Percentiles rank a stretch among this genome's conserved stretches.
These are phyloP conservation scores for Sclerotinia trifoliorum DNA, from an alignment of 2,329 filamentous ascomycete species.

Conservation along the genomic window DNA sequence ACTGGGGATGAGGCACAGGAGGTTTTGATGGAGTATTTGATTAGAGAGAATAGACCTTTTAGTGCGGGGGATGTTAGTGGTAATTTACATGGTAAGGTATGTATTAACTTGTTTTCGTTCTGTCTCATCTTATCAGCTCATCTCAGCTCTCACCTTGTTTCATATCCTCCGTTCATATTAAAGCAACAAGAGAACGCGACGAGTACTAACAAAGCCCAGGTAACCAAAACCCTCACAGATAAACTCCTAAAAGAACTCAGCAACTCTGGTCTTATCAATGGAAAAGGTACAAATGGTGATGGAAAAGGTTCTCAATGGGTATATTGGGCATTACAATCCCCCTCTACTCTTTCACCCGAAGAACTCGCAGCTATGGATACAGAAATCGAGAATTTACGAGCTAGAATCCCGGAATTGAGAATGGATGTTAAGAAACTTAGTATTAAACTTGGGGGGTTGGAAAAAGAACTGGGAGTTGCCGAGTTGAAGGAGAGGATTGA, in stretches of 20 bases:
- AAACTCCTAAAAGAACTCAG: constrained; percentile 64
- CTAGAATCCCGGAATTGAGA: constrained; percentile 44
- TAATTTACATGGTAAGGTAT: constrained; percentile 59
- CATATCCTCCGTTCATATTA: not conserved
- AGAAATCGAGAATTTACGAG: constrained; percentile 47
- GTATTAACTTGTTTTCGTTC: not conserved
- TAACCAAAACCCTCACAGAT: constrained; percentile 50
- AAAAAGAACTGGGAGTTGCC: constrained; percentile 47
- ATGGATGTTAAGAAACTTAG: constrained; percentile 20
- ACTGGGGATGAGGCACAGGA: constrained; percentile 39
- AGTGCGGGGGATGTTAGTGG: constrained; percentile 54
- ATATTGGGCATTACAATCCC: constrained; percentile 39
- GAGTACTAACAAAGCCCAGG: constrained; percentile 27
- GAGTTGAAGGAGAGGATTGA: constrained; percentile 47
- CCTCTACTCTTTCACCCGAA: constrained; percentile 42
- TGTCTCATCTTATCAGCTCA: not conserved
- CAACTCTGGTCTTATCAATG: constrained; percentile 58
- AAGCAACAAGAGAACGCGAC: not conserved
- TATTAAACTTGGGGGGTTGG: constrained; percentile 44
- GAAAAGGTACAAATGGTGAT: constrained; percentile 42
- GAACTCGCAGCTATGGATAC: constrained; percentile 10
- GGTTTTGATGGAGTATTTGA: constrained; percentile 42
- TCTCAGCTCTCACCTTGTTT: too few species aligned
- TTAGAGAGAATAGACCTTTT: constrained; percentile 43
- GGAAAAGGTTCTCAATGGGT: constrained; percentile 40